These are phyloP conservation scores for Ambrosiella cleistominuta DNA, from an alignment of 2,329 filamentous ascomycete genomes.

Conservation along the genomic window DNA sequence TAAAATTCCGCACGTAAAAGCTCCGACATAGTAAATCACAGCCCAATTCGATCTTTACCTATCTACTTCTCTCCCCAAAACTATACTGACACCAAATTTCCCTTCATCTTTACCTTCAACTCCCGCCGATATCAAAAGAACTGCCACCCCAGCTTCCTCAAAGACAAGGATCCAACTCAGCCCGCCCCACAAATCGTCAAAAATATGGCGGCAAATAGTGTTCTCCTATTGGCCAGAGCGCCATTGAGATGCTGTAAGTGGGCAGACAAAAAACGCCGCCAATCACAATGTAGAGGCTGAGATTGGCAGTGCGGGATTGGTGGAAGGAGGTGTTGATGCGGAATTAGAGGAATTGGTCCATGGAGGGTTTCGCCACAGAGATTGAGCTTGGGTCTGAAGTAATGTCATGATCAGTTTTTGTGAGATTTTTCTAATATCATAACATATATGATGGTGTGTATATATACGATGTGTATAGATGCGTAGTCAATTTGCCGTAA, in stretches of 20 bases:
- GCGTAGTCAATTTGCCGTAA: too few relatives aligned
- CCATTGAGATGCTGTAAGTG: not conserved
- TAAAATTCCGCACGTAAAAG: too few relatives aligned
- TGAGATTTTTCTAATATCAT: not conserved
- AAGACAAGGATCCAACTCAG: not conserved
- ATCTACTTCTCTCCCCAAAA: too few relatives aligned
- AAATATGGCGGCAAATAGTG: not conserved
- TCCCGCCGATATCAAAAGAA: not conserved
- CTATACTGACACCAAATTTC: too few relatives aligned
- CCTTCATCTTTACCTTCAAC: too few relatives aligned
- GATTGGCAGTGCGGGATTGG: not conserved
- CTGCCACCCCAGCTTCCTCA: not conserved
- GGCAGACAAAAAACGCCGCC: not conserved
- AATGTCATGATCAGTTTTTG: not conserved
- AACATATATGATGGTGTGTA: not conserved
- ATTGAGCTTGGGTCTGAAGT: too few relatives aligned
- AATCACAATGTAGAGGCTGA: not conserved
- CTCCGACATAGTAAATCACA: too few relatives aligned
- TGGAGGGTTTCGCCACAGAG: not conserved
- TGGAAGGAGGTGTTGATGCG: not conserved
- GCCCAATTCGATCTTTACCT: too few relatives aligned
- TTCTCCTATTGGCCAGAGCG: not conserved
- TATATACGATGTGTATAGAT: too few relatives aligned
- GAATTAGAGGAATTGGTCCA: not conserved
- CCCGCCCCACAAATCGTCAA: not conserved